These are phyloP conservation scores for Akanthomyces dipterigenus DNA, from an alignment of 2,329 filamentous ascomycete species.

Conservation along the genomic window DNA sequence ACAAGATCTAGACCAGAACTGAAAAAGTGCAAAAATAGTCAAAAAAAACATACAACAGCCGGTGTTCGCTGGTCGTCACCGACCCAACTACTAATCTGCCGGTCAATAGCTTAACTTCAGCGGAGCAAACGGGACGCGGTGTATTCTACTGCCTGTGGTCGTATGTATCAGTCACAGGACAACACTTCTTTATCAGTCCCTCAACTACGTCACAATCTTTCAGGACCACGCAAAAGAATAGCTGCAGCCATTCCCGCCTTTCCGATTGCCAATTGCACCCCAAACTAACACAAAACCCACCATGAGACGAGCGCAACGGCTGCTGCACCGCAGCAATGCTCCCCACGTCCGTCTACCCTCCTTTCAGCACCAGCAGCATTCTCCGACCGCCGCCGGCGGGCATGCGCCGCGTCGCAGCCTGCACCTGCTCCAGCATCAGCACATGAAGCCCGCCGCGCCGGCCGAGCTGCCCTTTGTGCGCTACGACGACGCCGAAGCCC, in stretches of 20 bases:
- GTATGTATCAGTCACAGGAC: no score
- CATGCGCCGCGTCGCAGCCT: background rate
- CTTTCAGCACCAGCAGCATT: background rate
- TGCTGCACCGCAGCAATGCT: background rate
- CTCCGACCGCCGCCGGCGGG: background rate
- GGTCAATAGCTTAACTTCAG: no score
- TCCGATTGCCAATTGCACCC: background rate
- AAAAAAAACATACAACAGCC: no score
- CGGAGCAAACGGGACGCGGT: no score
- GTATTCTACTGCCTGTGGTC: no score
- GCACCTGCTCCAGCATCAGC: conserved; percentile 24
- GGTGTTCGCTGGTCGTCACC: no score
- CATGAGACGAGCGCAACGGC: conserved; percentile 3
- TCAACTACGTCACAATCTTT: no score
- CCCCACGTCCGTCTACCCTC: background rate
- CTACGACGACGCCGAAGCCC: conserved; percentile 26
- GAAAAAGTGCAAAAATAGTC: no score
- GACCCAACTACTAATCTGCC: no score
- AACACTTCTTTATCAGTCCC: no score
- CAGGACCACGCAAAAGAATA: no score
- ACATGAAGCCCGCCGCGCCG: conserved; percentile 20
- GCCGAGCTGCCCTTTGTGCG: conserved; percentile 18
- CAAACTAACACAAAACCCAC: background rate
- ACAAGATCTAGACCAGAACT: no score
- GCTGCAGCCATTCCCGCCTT: background rate